phyloP scores from a whole-genome alignment of 2,329 filamentous ascomycete genomes.

The Beauveria asiatica region DNA sequence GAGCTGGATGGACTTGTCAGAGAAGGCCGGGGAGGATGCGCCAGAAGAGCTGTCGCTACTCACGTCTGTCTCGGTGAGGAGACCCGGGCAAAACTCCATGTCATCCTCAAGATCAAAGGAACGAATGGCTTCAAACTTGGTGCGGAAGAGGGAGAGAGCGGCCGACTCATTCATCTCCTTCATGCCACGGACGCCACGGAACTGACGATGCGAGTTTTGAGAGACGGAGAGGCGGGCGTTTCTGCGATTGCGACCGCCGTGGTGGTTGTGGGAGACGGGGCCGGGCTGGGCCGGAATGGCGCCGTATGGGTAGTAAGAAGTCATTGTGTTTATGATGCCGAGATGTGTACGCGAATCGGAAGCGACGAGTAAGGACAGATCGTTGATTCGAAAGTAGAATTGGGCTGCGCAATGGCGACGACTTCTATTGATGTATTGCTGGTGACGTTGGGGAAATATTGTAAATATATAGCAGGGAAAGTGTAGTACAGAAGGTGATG shows the following conservation, averaged over 20 bases:
- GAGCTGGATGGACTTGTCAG: slow-evolving; percentile 50
- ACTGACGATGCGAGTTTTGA: slow-evolving; percentile 80
- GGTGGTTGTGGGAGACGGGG: slow-evolving; percentile 56
- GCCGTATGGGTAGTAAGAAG: slow-evolving; percentile 56
- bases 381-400: neutral
- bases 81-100: slow-evolving; percentile 85
- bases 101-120: slow-evolving; percentile 96
- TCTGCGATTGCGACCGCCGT: slow-evolving; percentile 77
- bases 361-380: neutral
- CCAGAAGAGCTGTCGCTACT: slow-evolving; percentile 28
- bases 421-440: neutral
- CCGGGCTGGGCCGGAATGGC: slow-evolving; percentile 50
- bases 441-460: neutral
- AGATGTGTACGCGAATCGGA: slow-evolving; percentile 6
- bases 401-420: neutral
- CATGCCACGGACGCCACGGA: slow-evolving; percentile 74
- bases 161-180: slow-evolving; percentile 79
- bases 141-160: slow-evolving; percentile 68
- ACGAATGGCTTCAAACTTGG: slow-evolving; percentile 80
- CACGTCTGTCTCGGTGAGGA: slow-evolving; percentile 92
- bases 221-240: slow-evolving; percentile 71
- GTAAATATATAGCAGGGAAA: slow-evolving; percentile 5
- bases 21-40: slow-evolving; percentile 15
- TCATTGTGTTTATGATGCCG: slow-evolving; percentile 38
- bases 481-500: slow-evolving; percentile 1